Evolutionary conservation across 179 eudicot species (phyloP), one percentile per base, ranked within the genome.

Genomic region (Sideroxylon spinosum): DNA sequence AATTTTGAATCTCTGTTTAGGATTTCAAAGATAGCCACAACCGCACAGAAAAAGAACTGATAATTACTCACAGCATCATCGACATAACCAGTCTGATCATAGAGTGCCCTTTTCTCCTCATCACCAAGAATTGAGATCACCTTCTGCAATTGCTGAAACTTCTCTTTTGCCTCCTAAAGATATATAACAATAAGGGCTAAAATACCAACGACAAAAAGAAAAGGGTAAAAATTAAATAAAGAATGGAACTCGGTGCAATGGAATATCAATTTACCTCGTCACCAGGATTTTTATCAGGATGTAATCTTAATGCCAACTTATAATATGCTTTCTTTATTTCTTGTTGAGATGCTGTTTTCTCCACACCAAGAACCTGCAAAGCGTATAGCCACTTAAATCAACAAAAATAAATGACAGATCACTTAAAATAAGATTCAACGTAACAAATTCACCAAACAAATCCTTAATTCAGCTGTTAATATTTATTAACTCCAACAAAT

Each of bases 231-330:
- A 68, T 2, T 44, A 14, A 50, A 10, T 3, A 23, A 16, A 71
- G 64, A 77, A 65, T 64, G 62, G 68, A 46, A 61, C 16, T 25
- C 71, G 63, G 48, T 28, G 68, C 17, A 26, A 60, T 50, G 44
- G 50, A 20, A 69, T 56, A 63, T 32, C 9, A n/a, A 73, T 74
- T 60, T 56, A 95, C 99, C 97, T 92, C 90, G 80, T 93, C 94
- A 57, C 87, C 87, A 71, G 99, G 99, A 79, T 95, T 95, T 84
- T 95, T 95, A 84, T 93, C 99, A 77, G 99, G 99, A 86, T 95
- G 98, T 74, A 95, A 87, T 26, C 96, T 87, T 78, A 95, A 81
- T 19, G 99, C 99, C 87, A 95, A 76, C 83, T 91, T 95, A 79
- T 95, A 86, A 76, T 95, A 95, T 49, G 99, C 97, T 76, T 88